A percentile compares a stretch with the other conserved stretches of the same genome.
These are phyloP conservation scores for Achlya hypogyna DNA, from an alignment of 352 stramenopile species.

Conservation along the genomic window DNA sequence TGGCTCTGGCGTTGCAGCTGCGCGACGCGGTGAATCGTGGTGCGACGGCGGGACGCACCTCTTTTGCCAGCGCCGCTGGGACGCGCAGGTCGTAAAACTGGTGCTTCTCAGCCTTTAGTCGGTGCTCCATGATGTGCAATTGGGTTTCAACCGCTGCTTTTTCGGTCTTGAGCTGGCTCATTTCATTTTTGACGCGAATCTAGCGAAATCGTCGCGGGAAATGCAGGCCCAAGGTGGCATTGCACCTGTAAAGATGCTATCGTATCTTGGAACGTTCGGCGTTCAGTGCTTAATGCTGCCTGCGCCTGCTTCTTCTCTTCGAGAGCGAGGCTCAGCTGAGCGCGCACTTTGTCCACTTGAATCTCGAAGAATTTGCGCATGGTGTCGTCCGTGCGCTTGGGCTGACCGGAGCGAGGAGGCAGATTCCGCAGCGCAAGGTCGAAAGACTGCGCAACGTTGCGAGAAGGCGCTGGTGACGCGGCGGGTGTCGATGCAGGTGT, in stretches of 20 bases:
- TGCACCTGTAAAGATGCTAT: slow-evolving; percentile 26
- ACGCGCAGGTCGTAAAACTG: slow-evolving; percentile 56
- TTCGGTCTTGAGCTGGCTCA: slow-evolving; percentile 14
- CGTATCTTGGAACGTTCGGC: slow-evolving; percentile 24
- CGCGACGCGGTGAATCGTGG: neutral
- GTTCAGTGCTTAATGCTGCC: slow-evolving; percentile 38
- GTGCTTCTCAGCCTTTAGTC: slow-evolving; percentile 48
- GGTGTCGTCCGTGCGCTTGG: slow-evolving; percentile 24
- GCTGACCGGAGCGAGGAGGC: neutral
- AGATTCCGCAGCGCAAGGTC: neutral
- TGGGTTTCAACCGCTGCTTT: slow-evolving; percentile 23
- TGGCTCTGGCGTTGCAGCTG: slow-evolving; percentile 42
- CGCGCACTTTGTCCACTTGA: slow-evolving; percentile 65
- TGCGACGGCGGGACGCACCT: slow-evolving; percentile 25
- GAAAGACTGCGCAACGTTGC: neutral
- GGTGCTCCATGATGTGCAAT: slow-evolving; percentile 25
- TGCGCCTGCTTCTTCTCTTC: slow-evolving; percentile 43
- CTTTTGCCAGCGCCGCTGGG: slow-evolving; percentile 48
- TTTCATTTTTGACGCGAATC: neutral
- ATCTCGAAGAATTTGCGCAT: slow-evolving; percentile 79
- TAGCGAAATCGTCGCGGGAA: neutral
- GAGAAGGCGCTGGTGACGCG: neutral
- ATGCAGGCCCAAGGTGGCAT: neutral
- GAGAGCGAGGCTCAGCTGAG: slow-evolving; percentile 38
- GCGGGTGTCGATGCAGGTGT: slow-evolving; percentile 8